phyloP scores from a whole-genome alignment of 495 filamentous ascomycete genomes.

The Physcia stellaris region DNA sequence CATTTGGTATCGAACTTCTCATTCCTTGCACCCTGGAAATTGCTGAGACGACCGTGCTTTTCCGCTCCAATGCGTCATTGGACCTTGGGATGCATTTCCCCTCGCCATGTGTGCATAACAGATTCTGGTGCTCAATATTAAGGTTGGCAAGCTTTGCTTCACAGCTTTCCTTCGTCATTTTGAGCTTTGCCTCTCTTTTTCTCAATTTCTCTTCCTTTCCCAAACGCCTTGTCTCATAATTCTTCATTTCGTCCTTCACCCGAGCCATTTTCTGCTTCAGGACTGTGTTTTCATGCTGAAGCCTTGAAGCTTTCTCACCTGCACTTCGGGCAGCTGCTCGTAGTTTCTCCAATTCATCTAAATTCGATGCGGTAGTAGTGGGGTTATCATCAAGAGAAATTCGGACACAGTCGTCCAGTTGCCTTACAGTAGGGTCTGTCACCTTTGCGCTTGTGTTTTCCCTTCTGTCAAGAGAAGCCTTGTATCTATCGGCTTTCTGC shows the following conservation, averaged over 20 bases:
- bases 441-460: too few relatives aligned
- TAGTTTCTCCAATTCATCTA: slow-evolving; percentile 31
- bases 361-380: too few relatives aligned
- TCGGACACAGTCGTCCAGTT: slow-evolving; percentile 15
- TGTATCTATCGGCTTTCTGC: slow-evolving; percentile 46
- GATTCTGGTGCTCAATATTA: slow-evolving; percentile 8
- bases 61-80: neutral
- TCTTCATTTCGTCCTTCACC: slow-evolving; percentile 39
- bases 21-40: too few relatives aligned
- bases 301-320: slow-evolving; percentile 46
- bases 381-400: too few relatives aligned
- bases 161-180: slow-evolving; percentile 33
- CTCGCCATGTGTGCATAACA: neutral
- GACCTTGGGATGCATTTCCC: neutral
- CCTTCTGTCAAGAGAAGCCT: slow-evolving; percentile 31
- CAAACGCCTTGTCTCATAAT: slow-evolving; percentile 36
- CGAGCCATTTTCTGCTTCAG: slow-evolving; percentile 39
- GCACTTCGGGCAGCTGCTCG: slow-evolving; percentile 46
- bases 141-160: slow-evolving; percentile 22
- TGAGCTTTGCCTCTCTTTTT: slow-evolving; percentile 32
- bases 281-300: slow-evolving; percentile 40
- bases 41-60: neutral
- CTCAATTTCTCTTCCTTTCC: slow-evolving; percentile 38
- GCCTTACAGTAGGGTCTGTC: too few relatives aligned
- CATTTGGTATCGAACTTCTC: too few relatives aligned